These are phyloP conservation scores for Beauveria rudraprayagi DNA, from an alignment of 2,329 filamentous ascomycete species.

Conservation along the genomic window DNA sequence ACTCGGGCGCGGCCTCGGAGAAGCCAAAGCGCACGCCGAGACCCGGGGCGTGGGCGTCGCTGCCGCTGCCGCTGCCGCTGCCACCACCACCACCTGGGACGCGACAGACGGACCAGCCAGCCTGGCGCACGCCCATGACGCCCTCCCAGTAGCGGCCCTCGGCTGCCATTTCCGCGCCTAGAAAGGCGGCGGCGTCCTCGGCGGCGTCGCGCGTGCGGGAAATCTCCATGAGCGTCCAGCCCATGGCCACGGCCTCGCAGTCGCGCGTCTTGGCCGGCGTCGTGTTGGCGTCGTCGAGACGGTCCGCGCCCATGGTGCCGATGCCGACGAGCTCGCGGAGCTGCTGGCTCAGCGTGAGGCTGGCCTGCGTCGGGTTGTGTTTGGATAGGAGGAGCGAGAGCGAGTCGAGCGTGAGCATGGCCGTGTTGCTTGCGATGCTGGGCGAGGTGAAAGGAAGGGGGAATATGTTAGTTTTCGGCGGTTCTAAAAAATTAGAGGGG, in stretches of 20 bases:
- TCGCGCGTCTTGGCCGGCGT: constrained; percentile 48
- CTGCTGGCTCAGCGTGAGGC: constrained; percentile 59
- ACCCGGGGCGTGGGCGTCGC: constrained; percentile 25
- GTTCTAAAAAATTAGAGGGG: too few species aligned
- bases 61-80: constrained; percentile 30
- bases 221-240: constrained; percentile 73
- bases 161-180: constrained; percentile 68
- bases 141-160: constrained; percentile 89
- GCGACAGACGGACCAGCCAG: constrained; percentile 78
- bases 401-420: constrained; percentile 69
- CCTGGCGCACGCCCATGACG: constrained; percentile 69
- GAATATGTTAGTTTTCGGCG: not conserved
- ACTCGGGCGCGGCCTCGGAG: constrained; percentile 58
- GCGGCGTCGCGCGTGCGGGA: constrained; percentile 67
- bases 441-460: not conserved
- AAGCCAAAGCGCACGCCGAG: constrained; percentile 88
- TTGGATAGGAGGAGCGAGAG: constrained; percentile 79
- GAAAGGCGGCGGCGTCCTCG: constrained; percentile 58
- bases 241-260: constrained; percentile 50
- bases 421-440: constrained; percentile 41
- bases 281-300: constrained; percentile 52
- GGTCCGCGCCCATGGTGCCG: constrained; percentile 64
- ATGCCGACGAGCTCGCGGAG: constrained; percentile 65
- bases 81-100: constrained; percentile 47
- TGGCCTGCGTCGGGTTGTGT: constrained; percentile 62